These are phyloP conservation scores for Spirogloea muscicola DNA, from an alignment of 139 green algal species.

Conservation along the genomic window DNA sequence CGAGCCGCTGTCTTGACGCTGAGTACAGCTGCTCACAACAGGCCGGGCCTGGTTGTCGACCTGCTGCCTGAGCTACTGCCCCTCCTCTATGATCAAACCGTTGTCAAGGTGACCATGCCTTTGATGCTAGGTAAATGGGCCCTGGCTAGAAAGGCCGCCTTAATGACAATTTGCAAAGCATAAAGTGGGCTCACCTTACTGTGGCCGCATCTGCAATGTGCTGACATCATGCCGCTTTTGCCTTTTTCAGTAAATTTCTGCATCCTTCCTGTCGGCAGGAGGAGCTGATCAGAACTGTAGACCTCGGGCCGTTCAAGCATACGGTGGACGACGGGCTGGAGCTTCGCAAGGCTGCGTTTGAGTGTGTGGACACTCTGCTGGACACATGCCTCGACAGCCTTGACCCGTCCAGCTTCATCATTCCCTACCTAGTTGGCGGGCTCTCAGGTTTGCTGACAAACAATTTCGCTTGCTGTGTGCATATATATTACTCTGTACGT, in stretches of 20 bases:
- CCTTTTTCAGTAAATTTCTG: too few species aligned
- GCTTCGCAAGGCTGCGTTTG: conserved; percentile 88
- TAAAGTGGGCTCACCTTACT: too few species aligned
- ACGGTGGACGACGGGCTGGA: conserved; percentile 95
- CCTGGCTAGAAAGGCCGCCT: too few species aligned
- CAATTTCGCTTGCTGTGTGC: neutral
- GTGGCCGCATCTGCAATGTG: too few species aligned
- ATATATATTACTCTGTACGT: neutral
- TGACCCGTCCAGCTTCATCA: conserved; percentile 54
- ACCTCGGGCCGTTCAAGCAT: conserved; percentile 82
- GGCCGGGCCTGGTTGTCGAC: conserved; percentile 60
- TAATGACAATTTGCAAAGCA: too few species aligned
- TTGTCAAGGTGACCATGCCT: conserved; percentile 53
- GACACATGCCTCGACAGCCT: conserved; percentile 40
- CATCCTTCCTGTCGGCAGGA: conserved; percentile 21
- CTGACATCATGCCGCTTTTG: too few species aligned
- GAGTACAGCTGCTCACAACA: conserved; percentile 65
- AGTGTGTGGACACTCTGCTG: conserved; percentile 86
- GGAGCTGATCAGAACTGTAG: conserved; percentile 61
- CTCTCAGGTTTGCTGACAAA: conserved; percentile 34
- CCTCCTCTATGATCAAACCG: conserved; percentile 79
- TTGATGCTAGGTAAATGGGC: too few species aligned
- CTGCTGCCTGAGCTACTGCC: conserved; percentile 69
- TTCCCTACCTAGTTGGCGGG: conserved; percentile 48
- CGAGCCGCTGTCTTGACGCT: conserved; percentile 74